These are phyloP conservation scores for Prunus kanzakura DNA, from an alignment of 306 rosid species.

Conservation along the genomic window DNA sequence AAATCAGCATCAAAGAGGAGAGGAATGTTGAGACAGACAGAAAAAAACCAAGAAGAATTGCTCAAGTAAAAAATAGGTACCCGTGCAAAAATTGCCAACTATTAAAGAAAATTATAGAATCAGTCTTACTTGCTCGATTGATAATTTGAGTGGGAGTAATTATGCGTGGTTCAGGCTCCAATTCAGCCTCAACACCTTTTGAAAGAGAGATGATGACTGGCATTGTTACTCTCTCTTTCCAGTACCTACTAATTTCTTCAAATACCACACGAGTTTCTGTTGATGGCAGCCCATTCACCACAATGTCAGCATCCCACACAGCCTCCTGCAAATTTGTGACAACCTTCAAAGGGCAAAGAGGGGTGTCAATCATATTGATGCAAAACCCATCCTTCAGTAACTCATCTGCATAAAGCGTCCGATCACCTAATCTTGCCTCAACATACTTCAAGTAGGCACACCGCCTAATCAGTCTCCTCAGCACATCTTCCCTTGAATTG, in stretches of 20 bases:
- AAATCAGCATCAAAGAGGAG: not conserved
- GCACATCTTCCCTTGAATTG: slow-evolving; percentile 86
- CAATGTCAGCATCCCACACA: slow-evolving; percentile 97
- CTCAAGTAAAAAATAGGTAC: not conserved
- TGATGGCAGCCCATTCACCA: slow-evolving; percentile 86
- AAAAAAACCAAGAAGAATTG: not conserved
- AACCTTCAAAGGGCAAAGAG: slow-evolving; percentile 89
- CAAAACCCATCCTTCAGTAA: slow-evolving; percentile 95
- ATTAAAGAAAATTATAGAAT: slow-evolving; percentile 8
- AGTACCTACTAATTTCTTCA: slow-evolving; percentile 71
- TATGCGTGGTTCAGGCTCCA: slow-evolving; percentile 70
- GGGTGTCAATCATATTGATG: slow-evolving; percentile 90
- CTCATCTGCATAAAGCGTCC: slow-evolving; percentile 80
- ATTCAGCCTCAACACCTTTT: slow-evolving; percentile 92
- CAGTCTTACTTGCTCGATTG: slow-evolving; percentile 72
- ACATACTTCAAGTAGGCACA: slow-evolving; percentile 94
- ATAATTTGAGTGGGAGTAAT: slow-evolving; percentile 90
- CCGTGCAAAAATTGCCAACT: not conserved
- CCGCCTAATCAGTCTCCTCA: slow-evolving; percentile 85
- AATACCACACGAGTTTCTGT: slow-evolving; percentile 78
- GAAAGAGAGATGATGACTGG: slow-evolving; percentile 86
- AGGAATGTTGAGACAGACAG: not conserved
- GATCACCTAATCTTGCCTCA: slow-evolving; percentile 84
- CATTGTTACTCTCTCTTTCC: slow-evolving; percentile 83
- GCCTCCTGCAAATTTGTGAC: slow-evolving; percentile 97